Evolutionary conservation across 257 asterid genomes (phyloP).

Genomic region (Knoxia roxburghii): DNA sequence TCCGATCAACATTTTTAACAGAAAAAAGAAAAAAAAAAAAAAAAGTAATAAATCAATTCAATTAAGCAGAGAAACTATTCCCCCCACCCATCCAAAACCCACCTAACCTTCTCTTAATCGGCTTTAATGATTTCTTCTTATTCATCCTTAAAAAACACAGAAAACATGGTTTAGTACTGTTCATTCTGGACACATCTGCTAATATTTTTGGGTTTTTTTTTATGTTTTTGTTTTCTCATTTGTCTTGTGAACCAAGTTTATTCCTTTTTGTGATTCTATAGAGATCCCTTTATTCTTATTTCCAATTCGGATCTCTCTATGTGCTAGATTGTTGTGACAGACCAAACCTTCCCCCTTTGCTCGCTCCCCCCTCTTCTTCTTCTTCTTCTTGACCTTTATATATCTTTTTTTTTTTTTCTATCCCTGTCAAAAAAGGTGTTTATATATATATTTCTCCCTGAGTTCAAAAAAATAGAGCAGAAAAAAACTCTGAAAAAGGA

Average conservation of each 20-base stretch:
- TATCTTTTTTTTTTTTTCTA: constrained; percentile 16
- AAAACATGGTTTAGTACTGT: too few relatives aligned
- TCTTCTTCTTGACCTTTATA: constrained; percentile 1
- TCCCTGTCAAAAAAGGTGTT: constrained; percentile 9
- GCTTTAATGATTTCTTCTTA: neutral
- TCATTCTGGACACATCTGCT: too few relatives aligned
- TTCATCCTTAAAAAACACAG: neutral
- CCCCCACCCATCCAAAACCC: neutral
- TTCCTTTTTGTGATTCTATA: constrained; percentile 49
- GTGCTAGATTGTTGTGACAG: constrained; percentile 30
- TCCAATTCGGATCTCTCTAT: constrained; percentile 41
- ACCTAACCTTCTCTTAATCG: neutral
- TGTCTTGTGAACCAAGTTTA: constrained; percentile 28
- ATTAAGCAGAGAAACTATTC: neutral
- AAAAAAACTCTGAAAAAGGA: neutral
- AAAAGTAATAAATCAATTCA: neutral
- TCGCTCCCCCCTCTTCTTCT: neutral
- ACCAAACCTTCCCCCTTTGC: constrained; percentile 3
- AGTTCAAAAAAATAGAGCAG: neutral
- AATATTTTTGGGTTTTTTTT: too few relatives aligned
- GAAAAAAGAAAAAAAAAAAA: too few relatives aligned
- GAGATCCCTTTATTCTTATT: constrained; percentile 54
- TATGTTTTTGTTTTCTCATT: neutral
- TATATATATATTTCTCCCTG: neutral
- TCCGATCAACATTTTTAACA: neutral